Evolutionary conservation across 441 rosid species (phyloP).

Genomic region (Hypseocharis bilobata): DNA sequence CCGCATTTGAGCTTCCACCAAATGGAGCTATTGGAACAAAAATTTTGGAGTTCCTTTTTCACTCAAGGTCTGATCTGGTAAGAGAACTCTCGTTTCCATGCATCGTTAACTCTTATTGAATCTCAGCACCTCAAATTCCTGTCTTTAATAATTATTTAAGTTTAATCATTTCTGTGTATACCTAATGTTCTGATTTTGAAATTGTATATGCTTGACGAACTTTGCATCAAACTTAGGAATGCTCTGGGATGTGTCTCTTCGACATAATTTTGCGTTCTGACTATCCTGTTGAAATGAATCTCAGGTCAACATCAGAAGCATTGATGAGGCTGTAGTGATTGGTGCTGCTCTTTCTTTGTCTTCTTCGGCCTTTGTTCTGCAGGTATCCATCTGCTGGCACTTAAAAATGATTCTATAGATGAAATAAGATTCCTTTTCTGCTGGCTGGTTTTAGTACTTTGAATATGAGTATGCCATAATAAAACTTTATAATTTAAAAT

Average conservation of each 20-base stretch:
- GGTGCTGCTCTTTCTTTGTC: conserved; percentile 96
- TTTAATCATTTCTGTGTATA: neutral
- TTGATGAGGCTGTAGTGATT: conserved; percentile 90
- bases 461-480: neutral
- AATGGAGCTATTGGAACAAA: conserved; percentile 86
- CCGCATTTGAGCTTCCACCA: conserved; percentile 98
- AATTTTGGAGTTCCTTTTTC: conserved; percentile 81
- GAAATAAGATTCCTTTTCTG: neutral
- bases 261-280: neutral
- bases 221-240: neutral
- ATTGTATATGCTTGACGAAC: neutral
- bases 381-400: conserved; percentile 41
- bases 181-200: neutral
- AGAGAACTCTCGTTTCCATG: conserved; percentile 21
- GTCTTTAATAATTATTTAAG: neutral
- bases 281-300: conserved; percentile 12
- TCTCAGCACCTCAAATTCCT: neutral
- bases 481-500: neutral
- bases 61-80: conserved; percentile 83
- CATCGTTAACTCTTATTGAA: conserved; percentile 2
- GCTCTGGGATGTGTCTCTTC: conserved; percentile 6
- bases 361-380: conserved; percentile 92
- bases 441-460: neutral
- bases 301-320: conserved; percentile 88
- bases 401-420: conserved; percentile 4